These are phyloP conservation scores for Astrocystis sublimbata DNA, from an alignment of 495 filamentous ascomycete species.

Conservation along the genomic window DNA sequence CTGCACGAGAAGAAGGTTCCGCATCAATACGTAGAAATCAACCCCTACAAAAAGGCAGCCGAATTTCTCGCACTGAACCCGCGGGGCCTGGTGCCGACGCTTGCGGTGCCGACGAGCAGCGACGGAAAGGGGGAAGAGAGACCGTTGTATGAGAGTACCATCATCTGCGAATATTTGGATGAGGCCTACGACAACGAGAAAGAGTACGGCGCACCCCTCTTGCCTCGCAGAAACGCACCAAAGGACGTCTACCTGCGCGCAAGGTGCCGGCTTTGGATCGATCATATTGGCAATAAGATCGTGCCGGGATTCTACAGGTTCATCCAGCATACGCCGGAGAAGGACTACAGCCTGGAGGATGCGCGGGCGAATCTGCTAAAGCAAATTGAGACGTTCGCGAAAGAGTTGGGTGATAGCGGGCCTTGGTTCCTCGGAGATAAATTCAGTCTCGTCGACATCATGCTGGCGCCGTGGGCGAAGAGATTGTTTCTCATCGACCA, in stretches of 20 bases:
- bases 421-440: constrained; percentile 64
- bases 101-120: constrained; percentile 36
- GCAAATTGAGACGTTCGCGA: constrained; percentile 55
- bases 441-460: constrained; percentile 62
- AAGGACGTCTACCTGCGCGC: constrained; percentile 59
- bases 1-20: constrained; percentile 70
- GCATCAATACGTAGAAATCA: constrained; percentile 72
- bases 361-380: constrained; percentile 50
- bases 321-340: constrained; percentile 60
- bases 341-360: constrained; percentile 46
- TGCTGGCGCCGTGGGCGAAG: constrained; percentile 66
- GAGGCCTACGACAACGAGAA: constrained; percentile 52
- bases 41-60: constrained; percentile 67
- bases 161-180: constrained; percentile 71
- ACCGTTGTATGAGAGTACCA: constrained; percentile 65
- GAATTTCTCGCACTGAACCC: constrained; percentile 67
- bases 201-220: constrained; percentile 42
- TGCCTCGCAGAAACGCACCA: constrained; percentile 37
- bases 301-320: constrained; percentile 65
- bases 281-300: constrained; percentile 64
- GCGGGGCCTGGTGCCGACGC: constrained; percentile 67
- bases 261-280: constrained; percentile 64
- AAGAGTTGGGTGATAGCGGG: constrained; percentile 57
- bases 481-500: constrained; percentile 70
- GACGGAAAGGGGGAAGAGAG: constrained; percentile 41